Evolutionary conservation across 163 green algal species (phyloP), one percentile per base, ranked within the genome.

Genomic region (Scenedesmus sp.): DNA sequence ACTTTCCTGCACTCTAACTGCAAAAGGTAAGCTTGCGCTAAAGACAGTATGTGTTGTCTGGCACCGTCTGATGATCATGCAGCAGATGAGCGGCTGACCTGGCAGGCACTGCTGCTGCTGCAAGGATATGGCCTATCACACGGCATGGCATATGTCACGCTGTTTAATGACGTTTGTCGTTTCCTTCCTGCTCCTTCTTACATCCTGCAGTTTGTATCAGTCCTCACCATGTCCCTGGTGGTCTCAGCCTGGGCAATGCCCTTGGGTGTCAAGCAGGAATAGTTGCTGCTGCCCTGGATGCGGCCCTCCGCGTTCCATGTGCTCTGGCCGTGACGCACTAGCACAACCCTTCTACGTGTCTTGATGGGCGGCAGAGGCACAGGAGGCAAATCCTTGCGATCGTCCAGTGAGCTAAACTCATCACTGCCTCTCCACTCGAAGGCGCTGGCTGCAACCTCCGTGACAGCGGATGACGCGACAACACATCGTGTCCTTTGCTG

Each of bases 321-420:
- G 88, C 93, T 97, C 91, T 99, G 97, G 0, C 98, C 98, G 90
- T 99, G 98, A 54, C 98, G 93, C 55, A 99, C 97, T 15, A 99
- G 94, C 26, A 97, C 94, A 8, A 98, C 94, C 0, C 96, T 94
- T 74, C 88, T 87, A 20, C 23, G 91, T 6, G 82, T 55, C 0
- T 18, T n/a, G 34, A 97, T 91, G 13, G 66, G 15, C 1, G 96
- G 96, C 74, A 98, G 90, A 15, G 94, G 93, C 57, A 97, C 89
- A 76, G 96, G 96, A 7, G 94, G 92, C n/a, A 79, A 57, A 84
- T 97, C 96, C 16, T 82, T 82, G 1, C 95, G 91, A 86, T 97
- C 96, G 10, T 91, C 84, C 20, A 95, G 81, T 26, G 15, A 57
- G n/a, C 54, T 85, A 66, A 89, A 92, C 52, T 92, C 81, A 55